Conservation (phyloP, 2,329 filamentous ascomycete species). For the Epichloe baconii region DNA sequence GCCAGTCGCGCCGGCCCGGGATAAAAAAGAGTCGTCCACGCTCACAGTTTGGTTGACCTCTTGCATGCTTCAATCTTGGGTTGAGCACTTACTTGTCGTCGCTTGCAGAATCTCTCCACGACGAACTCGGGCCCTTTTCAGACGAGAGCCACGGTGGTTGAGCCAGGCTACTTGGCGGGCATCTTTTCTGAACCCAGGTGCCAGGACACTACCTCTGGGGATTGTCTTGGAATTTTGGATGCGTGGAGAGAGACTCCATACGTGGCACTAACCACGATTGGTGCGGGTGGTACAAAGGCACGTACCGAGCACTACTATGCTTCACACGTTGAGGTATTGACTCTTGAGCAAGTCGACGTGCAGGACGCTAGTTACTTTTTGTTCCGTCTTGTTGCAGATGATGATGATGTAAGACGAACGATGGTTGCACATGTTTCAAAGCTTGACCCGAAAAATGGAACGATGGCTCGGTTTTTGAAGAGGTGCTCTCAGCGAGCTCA, state of each 20-base stretch:
- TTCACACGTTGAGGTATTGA: background rate
- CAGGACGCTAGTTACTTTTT: too few species aligned
- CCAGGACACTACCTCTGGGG: slow-evolving; percentile 32
- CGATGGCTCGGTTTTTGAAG: too few species aligned
- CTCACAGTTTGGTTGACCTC: too few species aligned
- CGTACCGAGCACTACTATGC: background rate
- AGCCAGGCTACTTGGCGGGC: slow-evolving; percentile 43
- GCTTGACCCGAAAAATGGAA: too few species aligned
- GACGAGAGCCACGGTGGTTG: slow-evolving; percentile 28
- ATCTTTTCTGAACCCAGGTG: slow-evolving; percentile 27
- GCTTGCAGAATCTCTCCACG: slow-evolving; percentile 28
- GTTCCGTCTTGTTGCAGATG: too few species aligned
- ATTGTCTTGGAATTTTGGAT: slow-evolving; percentile 32
- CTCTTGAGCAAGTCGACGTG: too few species aligned
- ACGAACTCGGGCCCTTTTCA: slow-evolving; percentile 32
- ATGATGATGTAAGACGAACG: too few species aligned
- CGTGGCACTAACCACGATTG: slow-evolving; percentile 13
- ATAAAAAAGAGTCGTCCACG: too few species aligned
- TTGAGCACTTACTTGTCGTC: slow-evolving; percentile 18
- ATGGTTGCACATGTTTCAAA: too few species aligned
- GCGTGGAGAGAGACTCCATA: slow-evolving; percentile 30
- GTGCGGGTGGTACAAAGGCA: background rate
- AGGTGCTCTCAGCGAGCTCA: too few species aligned
- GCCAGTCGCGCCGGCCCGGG: too few species aligned
- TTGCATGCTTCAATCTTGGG: too few species aligned